phyloP scores from a whole-genome alignment of 768 basidiomycete genomes.

The Coprinopsis cinerea region DNA sequence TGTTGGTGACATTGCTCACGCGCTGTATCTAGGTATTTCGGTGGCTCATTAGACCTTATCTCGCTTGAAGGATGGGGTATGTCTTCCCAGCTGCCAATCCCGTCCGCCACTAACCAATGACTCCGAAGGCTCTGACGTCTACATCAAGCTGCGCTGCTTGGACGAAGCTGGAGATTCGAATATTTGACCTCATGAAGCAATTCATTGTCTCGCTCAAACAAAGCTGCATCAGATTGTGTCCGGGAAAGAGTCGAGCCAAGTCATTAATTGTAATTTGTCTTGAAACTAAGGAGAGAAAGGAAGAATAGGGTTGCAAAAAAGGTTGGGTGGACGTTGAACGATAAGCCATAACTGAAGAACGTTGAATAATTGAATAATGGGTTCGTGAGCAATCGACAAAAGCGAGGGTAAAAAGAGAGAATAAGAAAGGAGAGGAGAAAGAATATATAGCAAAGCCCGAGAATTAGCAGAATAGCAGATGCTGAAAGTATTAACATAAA shows the following conservation, averaged over 20 bases:
- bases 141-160: constrained; percentile 43
- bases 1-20: neutral
- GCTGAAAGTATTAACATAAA: constrained; percentile 10
- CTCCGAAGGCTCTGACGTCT: constrained; percentile 40
- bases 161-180: constrained; percentile 43
- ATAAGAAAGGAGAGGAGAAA: constrained; percentile 21
- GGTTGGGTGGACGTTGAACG: no score
- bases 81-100: constrained; percentile 14
- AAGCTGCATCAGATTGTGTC: no score
- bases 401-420: neutral
- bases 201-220: neutral
- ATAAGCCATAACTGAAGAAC: no score
- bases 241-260: no score
- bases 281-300: no score
- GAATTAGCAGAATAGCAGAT: constrained; percentile 10
- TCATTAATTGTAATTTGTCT: no score
- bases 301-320: no score
- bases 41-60: constrained; percentile 76
- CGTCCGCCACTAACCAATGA: constrained; percentile 9
- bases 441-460: constrained; percentile 26
- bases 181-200: constrained; percentile 20
- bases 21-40: constrained; percentile 59
- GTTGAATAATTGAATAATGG: no score
- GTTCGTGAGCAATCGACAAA: no score
- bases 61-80: constrained; percentile 81